phyloP scores from a whole-genome alignment of 805 yeast species.

The Zygotorulaspora chibaensis region DNA sequence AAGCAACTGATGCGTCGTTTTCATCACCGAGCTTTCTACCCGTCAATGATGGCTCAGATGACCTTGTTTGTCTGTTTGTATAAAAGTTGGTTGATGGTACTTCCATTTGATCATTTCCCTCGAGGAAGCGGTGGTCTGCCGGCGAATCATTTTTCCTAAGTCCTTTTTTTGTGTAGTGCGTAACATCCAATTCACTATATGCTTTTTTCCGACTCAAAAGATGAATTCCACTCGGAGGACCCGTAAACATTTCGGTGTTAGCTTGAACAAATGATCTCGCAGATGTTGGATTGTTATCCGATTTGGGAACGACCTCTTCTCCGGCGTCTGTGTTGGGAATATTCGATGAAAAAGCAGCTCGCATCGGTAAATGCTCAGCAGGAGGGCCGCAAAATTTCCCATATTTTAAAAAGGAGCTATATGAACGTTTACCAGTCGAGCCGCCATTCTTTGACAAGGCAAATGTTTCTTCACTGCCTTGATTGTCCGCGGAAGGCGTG shows the following conservation, averaged over 20 bases:
- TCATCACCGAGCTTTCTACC: conserved; percentile 22
- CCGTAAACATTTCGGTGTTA: conserved; percentile 5
- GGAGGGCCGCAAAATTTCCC: conserved; percentile 13
- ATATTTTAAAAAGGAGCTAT: conserved; percentile 23
- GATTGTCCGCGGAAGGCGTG: not conserved
- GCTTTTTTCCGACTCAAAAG: not conserved
- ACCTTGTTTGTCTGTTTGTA: not conserved
- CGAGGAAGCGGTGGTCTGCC: conserved; percentile 11
- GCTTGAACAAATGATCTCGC: conserved; percentile 13
- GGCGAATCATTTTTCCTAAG: not conserved
- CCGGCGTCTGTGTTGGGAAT: not conserved
- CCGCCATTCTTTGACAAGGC: not conserved
- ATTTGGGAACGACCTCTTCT: conserved; percentile 27
- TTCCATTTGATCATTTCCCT: conserved; percentile 2
- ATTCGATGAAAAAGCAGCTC: conserved; percentile 3
- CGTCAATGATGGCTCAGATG: conserved; percentile 4
- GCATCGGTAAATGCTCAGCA: conserved; percentile 1
- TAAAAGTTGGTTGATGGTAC: not conserved
- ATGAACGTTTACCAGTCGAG: conserved; percentile 18
- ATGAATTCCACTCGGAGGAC: not conserved
- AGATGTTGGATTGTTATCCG: conserved; percentile 17
- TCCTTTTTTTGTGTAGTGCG: not conserved
- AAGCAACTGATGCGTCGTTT: conserved; percentile 37
- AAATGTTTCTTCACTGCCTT: not conserved
- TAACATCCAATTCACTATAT: not conserved